A percentile compares a stretch with the other conserved stretches of the same genome.
Evolutionary conservation across 306 rosid genomes (phyloP).

Genomic region (Prinsepia uniflora): DNA sequence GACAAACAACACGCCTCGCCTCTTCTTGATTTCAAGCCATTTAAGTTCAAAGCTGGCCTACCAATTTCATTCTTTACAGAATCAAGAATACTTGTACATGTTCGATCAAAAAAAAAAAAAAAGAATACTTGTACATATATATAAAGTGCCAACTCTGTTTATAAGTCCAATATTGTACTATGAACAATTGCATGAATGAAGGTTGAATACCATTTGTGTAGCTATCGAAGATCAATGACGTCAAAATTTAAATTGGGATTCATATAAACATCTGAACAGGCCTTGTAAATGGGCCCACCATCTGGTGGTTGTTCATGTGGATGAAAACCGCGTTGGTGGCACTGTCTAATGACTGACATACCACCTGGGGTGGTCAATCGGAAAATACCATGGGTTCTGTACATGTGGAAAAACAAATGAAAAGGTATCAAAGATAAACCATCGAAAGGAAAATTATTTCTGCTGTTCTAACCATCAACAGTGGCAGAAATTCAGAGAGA

Average conservation of each 20-base stretch:
- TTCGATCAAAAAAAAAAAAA: no score
- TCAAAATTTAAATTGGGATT: conserved; percentile 79
- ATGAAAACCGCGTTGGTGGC: conserved; percentile 94
- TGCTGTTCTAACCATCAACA: not conserved
- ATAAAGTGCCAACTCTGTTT: conserved; percentile 18
- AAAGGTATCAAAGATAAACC: not conserved
- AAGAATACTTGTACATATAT: conserved; percentile 11
- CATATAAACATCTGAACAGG: conserved; percentile 93
- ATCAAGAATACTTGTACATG: conserved; percentile 13
- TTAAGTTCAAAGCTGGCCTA: not conserved
- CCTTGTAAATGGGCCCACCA: conserved; percentile 79
- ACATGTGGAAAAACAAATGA: conserved; percentile 19
- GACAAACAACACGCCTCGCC: not conserved
- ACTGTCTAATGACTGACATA: conserved; percentile 82
- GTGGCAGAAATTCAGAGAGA: not conserved
- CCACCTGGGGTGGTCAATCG: conserved; percentile 90
- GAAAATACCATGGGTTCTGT: conserved; percentile 92
- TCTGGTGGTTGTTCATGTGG: conserved; percentile 78
- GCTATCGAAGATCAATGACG: conserved; percentile 85
- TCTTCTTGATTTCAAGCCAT: conserved; percentile 4
- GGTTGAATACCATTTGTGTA: not conserved
- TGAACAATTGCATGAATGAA: conserved; percentile 38
- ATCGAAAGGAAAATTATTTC: not conserved
- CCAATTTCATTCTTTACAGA: conserved; percentile 28
- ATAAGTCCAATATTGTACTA: conserved; percentile 26